phyloP scores from a whole-genome alignment of 2,329 filamentous ascomycete species.

The Ilyonectria robusta region DNA sequence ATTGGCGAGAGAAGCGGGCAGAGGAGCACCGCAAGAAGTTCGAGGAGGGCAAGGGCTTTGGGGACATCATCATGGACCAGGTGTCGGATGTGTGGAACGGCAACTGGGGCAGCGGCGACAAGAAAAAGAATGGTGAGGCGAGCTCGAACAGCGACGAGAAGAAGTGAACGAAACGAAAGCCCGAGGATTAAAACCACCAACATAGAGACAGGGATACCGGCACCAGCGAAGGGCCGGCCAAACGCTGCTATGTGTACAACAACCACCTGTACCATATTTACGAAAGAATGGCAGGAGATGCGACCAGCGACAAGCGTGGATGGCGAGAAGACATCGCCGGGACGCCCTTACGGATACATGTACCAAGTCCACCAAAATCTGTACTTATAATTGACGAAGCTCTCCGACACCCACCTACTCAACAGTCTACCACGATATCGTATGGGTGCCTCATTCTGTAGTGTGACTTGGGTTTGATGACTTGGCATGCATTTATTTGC shows the following conservation, averaged over 20 bases:
- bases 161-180: slow-evolving; percentile 37
- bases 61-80: slow-evolving; percentile 70
- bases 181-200: slow-evolving; percentile 4
- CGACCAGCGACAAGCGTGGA: not conserved
- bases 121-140: slow-evolving; percentile 48
- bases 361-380: slow-evolving; percentile 1
- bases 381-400: slow-evolving; percentile 17
- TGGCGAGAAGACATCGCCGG: not conserved
- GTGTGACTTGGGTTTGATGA: slow-evolving; percentile 9
- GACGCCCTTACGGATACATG: not conserved
- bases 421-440: not conserved
- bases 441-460: not conserved
- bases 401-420: not conserved
- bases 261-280: slow-evolving; percentile 30
- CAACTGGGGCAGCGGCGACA: slow-evolving; percentile 50
- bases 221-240: not conserved
- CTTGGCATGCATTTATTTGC: not conserved
- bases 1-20: slow-evolving; percentile 68
- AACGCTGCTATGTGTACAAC: slow-evolving; percentile 15
- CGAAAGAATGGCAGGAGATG: slow-evolving; percentile 12
- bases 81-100: slow-evolving; percentile 67
- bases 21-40: slow-evolving; percentile 67
- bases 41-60: slow-evolving; percentile 69
- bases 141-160: slow-evolving; percentile 36
- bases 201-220: not conserved